Evolutionary conservation across 2,329 filamentous ascomycete genomes (phyloP).

Genomic region (Juglanconis juglandina): DNA sequence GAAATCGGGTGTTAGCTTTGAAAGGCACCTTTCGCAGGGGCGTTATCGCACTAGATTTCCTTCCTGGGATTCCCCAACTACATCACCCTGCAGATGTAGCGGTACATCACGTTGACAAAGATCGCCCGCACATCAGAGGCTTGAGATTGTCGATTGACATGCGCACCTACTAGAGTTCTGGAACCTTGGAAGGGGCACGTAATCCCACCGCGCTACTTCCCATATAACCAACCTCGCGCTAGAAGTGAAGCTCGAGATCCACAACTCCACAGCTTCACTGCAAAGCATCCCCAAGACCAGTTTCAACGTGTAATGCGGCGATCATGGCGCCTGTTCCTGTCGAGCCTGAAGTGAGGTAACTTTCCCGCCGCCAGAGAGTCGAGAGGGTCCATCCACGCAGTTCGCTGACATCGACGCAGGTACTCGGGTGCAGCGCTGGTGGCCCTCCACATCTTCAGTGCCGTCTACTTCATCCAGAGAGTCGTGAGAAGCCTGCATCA

Average conservation of each 20-base stretch:
- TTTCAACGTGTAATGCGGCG: constrained; percentile 1
- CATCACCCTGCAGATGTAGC: constrained; percentile 3
- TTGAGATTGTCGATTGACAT: too few species aligned
- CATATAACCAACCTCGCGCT: neutral
- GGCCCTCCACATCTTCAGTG: constrained; percentile 25
- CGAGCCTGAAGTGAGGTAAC: constrained; percentile 24
- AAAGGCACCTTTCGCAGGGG: too few species aligned
- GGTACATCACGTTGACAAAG: neutral
- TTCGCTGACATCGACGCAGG: constrained; percentile 22
- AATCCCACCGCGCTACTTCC: neutral
- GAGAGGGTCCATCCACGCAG: neutral
- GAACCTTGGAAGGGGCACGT: neutral
- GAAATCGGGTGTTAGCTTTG: too few species aligned
- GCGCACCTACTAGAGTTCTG: too few species aligned
- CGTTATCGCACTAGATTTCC: too few species aligned
- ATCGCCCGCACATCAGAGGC: too few species aligned
- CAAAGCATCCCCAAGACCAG: neutral
- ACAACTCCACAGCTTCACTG: neutral
- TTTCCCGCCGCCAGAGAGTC: neutral
- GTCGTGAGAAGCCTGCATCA: constrained; percentile 32
- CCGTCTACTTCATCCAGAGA: constrained; percentile 31
- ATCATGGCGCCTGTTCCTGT: constrained; percentile 23
- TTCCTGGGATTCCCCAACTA: neutral
- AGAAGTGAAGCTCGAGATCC: neutral
- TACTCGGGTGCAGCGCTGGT: constrained; percentile 30